Evolutionary conservation across 495 filamentous ascomycete species (phyloP).

Genomic region (Delitschia confertaspora): DNA sequence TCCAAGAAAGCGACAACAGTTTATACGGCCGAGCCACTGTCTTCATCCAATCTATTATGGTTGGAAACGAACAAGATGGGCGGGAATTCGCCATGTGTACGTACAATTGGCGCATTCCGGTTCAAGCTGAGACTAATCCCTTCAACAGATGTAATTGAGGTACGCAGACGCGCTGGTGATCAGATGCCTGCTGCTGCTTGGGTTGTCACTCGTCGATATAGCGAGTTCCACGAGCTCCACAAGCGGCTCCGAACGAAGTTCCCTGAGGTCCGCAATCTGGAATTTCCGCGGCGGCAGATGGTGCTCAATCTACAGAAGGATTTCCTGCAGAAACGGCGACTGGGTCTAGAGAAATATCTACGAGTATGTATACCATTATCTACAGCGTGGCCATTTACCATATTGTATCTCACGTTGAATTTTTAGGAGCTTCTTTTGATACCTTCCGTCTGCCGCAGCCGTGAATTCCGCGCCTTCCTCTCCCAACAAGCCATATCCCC

Average conservation of each 20-base stretch:
- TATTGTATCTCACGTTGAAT: not conserved
- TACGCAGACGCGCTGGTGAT: slow-evolving; percentile 75
- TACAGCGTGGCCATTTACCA: too few relatives aligned
- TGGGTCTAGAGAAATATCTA: slow-evolving; percentile 78
- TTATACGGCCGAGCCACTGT: slow-evolving; percentile 85
- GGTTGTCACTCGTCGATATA: slow-evolving; percentile 53
- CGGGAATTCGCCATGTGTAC: slow-evolving; percentile 84
- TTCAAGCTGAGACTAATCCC: not conserved
- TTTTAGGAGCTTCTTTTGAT: slow-evolving; percentile 60
- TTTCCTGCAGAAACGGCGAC: slow-evolving; percentile 79
- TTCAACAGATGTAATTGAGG: slow-evolving; percentile 67
- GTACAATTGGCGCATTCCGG: slow-evolving; percentile 18
- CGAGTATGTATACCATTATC: too few relatives aligned
- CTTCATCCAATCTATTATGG: slow-evolving; percentile 82
- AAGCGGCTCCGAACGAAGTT: slow-evolving; percentile 78
- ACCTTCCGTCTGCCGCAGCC: slow-evolving; percentile 87
- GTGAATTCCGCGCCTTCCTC: slow-evolving; percentile 86
- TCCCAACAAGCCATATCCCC: slow-evolving; percentile 69
- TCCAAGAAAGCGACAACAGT: slow-evolving; percentile 97
- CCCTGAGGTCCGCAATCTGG: slow-evolving; percentile 74
- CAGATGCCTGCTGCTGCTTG: slow-evolving; percentile 40
- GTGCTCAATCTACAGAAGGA: slow-evolving; percentile 95
- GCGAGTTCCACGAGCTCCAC: slow-evolving; percentile 93
- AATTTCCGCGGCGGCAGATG: slow-evolving; percentile 84
- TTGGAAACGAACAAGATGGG: slow-evolving; percentile 84